phyloP scores from a whole-genome alignment of 192 early-diverging fungal species.

The Spizellomyces punctatus region DNA sequence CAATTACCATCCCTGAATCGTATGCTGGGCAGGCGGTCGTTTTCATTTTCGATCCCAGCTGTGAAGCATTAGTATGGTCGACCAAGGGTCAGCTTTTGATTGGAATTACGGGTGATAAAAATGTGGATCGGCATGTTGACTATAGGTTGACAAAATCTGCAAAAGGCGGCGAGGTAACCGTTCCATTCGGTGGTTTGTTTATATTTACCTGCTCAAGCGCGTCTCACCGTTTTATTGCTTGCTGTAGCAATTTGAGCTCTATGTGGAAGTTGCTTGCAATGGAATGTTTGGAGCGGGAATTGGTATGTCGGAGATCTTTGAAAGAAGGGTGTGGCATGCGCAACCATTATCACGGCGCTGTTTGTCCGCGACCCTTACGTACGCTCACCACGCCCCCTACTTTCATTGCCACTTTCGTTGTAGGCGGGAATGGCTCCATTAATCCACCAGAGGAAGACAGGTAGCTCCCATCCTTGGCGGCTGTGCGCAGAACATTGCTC shows the following conservation, averaged over 20 bases:
- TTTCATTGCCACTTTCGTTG: slow-evolving; percentile 1
- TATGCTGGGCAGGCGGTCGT: slow-evolving; percentile 79
- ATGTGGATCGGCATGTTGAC: slow-evolving; percentile 60
- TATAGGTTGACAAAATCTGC: slow-evolving; percentile 53
- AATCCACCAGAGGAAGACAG: slow-evolving; percentile 70
- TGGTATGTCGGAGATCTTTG: slow-evolving; percentile 29
- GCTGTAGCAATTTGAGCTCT: slow-evolving; percentile 68
- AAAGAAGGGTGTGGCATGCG: slow-evolving; percentile 38
- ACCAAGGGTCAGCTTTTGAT: slow-evolving; percentile 77
- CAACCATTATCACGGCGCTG: not conserved
- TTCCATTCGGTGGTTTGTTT: not conserved
- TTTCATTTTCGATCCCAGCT: slow-evolving; percentile 83
- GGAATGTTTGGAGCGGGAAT: slow-evolving; percentile 86
- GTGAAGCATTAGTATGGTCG: slow-evolving; percentile 92
- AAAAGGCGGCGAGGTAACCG: slow-evolving; percentile 47
- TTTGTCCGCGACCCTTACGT: not conserved
- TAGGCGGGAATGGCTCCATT: slow-evolving; percentile 45
- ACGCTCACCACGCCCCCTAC: not conserved
- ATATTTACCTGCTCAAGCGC: not conserved
- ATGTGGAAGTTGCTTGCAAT: slow-evolving; percentile 91
- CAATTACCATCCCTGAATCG: slow-evolving; percentile 68
- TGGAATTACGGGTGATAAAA: slow-evolving; percentile 83
- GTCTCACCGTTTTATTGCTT: too few relatives aligned
- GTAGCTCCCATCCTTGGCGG: too few relatives aligned
- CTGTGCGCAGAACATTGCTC: too few relatives aligned